Percentiles rank a stretch among this genome's conserved stretches.
phyloP scores from a whole-genome alignment of 306 rosid genomes.

The Myrica gale region DNA sequence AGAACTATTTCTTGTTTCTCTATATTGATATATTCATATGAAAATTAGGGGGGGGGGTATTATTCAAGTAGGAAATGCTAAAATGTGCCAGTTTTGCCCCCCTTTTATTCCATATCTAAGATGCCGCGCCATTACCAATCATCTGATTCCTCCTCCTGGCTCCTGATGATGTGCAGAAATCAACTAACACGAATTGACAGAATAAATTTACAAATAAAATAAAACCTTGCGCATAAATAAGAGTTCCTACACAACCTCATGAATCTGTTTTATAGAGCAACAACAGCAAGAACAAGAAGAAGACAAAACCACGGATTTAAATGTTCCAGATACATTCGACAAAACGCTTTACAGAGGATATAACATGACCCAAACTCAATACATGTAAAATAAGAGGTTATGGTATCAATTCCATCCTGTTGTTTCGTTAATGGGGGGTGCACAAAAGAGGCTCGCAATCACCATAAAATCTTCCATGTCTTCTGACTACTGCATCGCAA shows the following conservation, averaged over 20 bases:
- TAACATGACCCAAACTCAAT: slow-evolving; percentile 35
- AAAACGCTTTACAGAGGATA: slow-evolving; percentile 40
- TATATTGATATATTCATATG: too few species aligned
- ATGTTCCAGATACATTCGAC: slow-evolving; percentile 25
- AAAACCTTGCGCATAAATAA: background rate
- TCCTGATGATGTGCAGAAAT: too few species aligned
- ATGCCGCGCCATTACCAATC: too few species aligned
- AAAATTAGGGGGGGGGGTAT: too few species aligned
- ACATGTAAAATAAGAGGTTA: slow-evolving; percentile 30
- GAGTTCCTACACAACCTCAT: background rate
- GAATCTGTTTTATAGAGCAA: background rate
- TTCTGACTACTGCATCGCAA: slow-evolving; percentile 28
- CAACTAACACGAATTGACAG: too few species aligned
- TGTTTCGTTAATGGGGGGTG: slow-evolving; percentile 27
- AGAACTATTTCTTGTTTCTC: too few species aligned
- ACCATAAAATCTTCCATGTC: slow-evolving; percentile 31
- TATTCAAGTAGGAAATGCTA: too few species aligned
- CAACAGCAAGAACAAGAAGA: background rate
- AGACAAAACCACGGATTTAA: slow-evolving; percentile 22
- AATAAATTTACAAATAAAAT: background rate
- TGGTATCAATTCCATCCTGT: slow-evolving; percentile 27
- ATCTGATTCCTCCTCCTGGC: too few species aligned
- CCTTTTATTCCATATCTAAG: too few species aligned
- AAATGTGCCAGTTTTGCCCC: too few species aligned
- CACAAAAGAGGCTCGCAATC: slow-evolving; percentile 33